A percentile compares a stretch with the other conserved stretches of the same genome.
Conservation (phyloP, 148 eudicot genomes). For the Limonium bicolor region DNA sequence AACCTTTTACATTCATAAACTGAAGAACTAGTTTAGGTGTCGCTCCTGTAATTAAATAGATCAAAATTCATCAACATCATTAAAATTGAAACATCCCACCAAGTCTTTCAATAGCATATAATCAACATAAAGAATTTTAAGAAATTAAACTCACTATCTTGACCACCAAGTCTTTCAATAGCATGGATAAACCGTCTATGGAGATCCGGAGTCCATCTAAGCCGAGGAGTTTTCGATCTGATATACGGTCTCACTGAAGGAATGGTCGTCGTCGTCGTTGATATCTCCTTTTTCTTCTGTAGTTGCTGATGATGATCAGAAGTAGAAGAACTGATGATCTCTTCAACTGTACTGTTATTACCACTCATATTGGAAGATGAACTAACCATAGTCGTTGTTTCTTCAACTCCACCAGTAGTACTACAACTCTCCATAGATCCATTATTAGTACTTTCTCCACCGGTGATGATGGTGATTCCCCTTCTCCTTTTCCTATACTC, state of each 20-base stretch:
- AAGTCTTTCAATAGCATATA: neutral
- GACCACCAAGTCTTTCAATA: constrained; percentile 14
- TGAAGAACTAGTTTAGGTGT: constrained; percentile 90
- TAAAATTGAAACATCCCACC: neutral
- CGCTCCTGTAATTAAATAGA: constrained; percentile 39
- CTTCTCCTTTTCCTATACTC: no score
- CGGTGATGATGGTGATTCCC: no score
- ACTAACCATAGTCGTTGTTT: no score
- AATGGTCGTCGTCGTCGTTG: no score
- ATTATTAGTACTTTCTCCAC: no score
- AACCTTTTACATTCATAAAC: constrained; percentile 85
- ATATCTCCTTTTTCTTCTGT: no score
- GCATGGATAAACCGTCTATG: constrained; percentile 17
- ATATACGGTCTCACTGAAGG: constrained; percentile 11
- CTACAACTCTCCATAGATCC: no score
- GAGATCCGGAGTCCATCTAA: constrained; percentile 23
- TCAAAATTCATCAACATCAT: neutral
- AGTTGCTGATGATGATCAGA: no score
- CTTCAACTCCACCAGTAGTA: no score
- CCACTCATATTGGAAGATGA: no score
- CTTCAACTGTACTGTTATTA: no score
- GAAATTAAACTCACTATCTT: constrained; percentile 8
- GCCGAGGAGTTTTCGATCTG: constrained; percentile 15
- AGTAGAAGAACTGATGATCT: no score
- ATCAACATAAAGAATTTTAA: neutral